Base-by-base conservation (phyloP, 1,139 yeast species). In the Suhomyces atakaporum region DNA sequence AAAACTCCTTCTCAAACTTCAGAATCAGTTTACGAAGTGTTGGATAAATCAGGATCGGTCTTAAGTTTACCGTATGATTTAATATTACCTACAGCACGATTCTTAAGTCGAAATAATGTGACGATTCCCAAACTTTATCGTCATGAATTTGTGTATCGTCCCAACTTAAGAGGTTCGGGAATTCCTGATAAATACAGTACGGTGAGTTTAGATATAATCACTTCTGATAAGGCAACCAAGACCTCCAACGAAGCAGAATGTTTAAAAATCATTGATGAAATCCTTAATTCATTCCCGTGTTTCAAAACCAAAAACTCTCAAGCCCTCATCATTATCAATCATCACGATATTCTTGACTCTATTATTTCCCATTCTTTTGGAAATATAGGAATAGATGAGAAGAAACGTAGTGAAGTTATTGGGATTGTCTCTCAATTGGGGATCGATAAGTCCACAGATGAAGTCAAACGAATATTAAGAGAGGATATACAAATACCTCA, bases 51-150 rank as follows among this genome's bases (percentile, higher is more conserved):
- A 20, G 98, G 98, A 0, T 79, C 90, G 0, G 92, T 92, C 5
- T 62, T 94, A 22, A 95, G 89, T 43, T 62, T 94, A 25, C 95
- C 96, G 1, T 90, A 84, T 55, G 98, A 92, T 55, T 66, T 90
- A 43, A 84, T 95, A 0, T 63, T 89, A 25, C 97, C 99, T 0
- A 78, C 84, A 63, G 97, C 98, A 0, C 68, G 98, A 45, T 72
- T 79, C 35, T 60, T 92, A 22, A 89, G 97, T 5, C 79, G 84
- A 40, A 63, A 66, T 4, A 68, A 70, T 13, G 68, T 84, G 27
- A 58, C 71, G 4, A 62, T 81, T 43, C 75, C 79, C 15, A 88
- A 88, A 55, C 65, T 85, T 28, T 87, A 68, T 55, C 69, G 94
- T 13, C 80, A 86, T 51, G 95, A 87, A 37, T 78, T 79, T 50